phyloP scores from a whole-genome alignment of 495 filamentous ascomycete species.

The Daldinia vernicosa region DNA sequence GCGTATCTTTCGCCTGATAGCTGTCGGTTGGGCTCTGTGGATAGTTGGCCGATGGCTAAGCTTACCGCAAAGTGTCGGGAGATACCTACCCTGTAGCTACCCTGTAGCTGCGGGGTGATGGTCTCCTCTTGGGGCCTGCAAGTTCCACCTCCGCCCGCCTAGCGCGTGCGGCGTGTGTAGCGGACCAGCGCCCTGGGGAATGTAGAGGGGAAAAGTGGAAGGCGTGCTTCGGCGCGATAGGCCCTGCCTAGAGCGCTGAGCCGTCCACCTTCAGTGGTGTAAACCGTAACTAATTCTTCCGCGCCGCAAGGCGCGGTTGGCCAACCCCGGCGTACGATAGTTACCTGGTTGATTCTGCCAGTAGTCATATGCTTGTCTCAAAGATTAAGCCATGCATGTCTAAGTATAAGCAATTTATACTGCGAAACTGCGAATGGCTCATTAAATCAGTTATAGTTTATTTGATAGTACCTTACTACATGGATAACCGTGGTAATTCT shows the following conservation, averaged over 20 bases:
- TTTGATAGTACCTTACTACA: slow-evolving; percentile 17
- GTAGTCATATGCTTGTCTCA: slow-evolving; percentile 16
- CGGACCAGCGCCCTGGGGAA: slow-evolving; percentile 11
- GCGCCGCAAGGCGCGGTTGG: not conserved
- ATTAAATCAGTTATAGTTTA: slow-evolving; percentile 15
- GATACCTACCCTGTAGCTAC: slow-evolving; percentile 1
- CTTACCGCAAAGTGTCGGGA: slow-evolving; percentile 2
- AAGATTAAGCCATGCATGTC: slow-evolving; percentile 17
- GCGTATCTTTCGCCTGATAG: slow-evolving; percentile 35
- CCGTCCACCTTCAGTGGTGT: slow-evolving; percentile 4
- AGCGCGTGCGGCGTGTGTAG: not conserved
- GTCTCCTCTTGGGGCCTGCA: slow-evolving; percentile 11
- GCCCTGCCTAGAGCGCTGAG: not conserved
- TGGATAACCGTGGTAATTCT: slow-evolving; percentile 17
- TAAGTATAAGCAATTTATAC: slow-evolving; percentile 17
- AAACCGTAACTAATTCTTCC: slow-evolving; percentile 8
- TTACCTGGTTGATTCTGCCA: slow-evolving; percentile 16
- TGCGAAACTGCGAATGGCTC: slow-evolving; percentile 15
- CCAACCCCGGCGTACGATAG: slow-evolving; percentile 9
- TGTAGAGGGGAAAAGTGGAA: slow-evolving; percentile 10
- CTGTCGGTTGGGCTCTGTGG: slow-evolving; percentile 38
- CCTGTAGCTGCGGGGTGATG: not conserved
- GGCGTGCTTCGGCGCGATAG: slow-evolving; percentile 2
- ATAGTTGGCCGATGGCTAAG: slow-evolving; percentile 5
- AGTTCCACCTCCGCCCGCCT: not conserved